phyloP scores from a whole-genome alignment of 1,284 basidiomycete genomes.

The Sphagnurus paluster region DNA sequence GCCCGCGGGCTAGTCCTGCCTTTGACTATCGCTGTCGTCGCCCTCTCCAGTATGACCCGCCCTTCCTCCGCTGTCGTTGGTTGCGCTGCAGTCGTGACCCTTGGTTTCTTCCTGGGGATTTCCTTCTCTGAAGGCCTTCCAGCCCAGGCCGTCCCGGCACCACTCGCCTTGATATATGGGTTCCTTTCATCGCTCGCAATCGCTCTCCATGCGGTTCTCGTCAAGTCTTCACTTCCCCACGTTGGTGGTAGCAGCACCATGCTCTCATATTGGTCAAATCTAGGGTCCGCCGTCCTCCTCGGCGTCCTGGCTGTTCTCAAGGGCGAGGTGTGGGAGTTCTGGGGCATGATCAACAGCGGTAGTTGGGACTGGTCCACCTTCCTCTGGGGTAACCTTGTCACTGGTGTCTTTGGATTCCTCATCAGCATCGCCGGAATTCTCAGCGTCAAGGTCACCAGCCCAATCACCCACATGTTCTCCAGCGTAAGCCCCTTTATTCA shows the following conservation, averaged over 20 bases:
- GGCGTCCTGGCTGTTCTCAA: constrained; percentile 57
- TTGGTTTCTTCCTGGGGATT: constrained; percentile 67
- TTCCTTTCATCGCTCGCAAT: constrained; percentile 71
- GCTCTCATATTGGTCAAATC: constrained; percentile 76
- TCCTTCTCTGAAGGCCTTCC: constrained; percentile 47
- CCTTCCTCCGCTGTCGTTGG: constrained; percentile 46
- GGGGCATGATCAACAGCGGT: constrained; percentile 36
- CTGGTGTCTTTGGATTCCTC: constrained; percentile 71
- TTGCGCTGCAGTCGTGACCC: constrained; percentile 55
- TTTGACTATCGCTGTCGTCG: constrained; percentile 64
- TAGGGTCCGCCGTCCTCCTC: constrained; percentile 60
- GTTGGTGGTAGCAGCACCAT: constrained; percentile 67
- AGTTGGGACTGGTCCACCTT: constrained; percentile 50
- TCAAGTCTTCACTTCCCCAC: constrained; percentile 66
- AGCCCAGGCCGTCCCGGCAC: constrained; percentile 43
- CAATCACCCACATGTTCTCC: constrained; percentile 76
- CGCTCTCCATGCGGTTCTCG: constrained; percentile 70
- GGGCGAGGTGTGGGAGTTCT: constrained; percentile 51
- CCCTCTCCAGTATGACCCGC: constrained; percentile 43
- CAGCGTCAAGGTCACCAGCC: constrained; percentile 73
- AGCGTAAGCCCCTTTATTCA: constrained; percentile 46
- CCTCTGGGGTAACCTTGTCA: constrained; percentile 62
- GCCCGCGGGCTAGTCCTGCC: constrained; percentile 77
- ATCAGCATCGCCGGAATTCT: constrained; percentile 70
- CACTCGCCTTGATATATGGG: constrained; percentile 64